These are phyloP conservation scores for Neoscytalidium dimidiatum DNA, from an alignment of 2,329 filamentous ascomycete genomes.

Conservation along the genomic window DNA sequence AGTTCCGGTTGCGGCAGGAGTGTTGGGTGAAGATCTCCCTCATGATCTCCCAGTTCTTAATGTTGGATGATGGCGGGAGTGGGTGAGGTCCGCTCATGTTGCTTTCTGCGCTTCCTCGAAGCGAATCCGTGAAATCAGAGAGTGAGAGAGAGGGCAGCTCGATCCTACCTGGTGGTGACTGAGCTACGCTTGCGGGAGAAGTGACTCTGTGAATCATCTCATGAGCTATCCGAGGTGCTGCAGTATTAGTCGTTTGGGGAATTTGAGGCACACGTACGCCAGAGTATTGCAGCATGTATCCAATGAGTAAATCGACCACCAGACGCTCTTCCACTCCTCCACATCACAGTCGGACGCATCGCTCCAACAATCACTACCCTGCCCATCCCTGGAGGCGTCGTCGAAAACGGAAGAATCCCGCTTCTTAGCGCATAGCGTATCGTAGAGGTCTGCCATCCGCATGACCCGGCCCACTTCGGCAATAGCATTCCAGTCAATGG, in stretches of 20 bases:
- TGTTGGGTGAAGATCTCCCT: neutral
- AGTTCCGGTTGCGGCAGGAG: neutral
- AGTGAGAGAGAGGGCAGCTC: neutral
- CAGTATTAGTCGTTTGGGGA: neutral
- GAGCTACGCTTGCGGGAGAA: neutral
- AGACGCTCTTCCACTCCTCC: neutral
- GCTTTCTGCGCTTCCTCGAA: neutral
- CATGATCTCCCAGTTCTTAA: neutral
- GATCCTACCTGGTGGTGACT: neutral
- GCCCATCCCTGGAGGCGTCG: neutral
- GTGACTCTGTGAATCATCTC: neutral
- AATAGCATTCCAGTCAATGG: neutral
- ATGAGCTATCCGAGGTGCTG: no score
- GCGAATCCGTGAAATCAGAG: neutral
- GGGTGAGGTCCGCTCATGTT: neutral
- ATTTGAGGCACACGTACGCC: neutral
- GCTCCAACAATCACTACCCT: no score
- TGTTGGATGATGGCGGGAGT: neutral
- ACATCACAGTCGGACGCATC: neutral
- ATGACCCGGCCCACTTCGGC: neutral
- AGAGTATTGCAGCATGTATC: neutral
- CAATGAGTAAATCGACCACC: neutral
- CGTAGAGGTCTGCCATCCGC: neutral
- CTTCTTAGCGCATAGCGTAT: neutral
- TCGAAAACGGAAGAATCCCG: neutral